A percentile compares a stretch with the other conserved stretches of the same genome.
Conservation (phyloP, 116 monocot genomes). For the Papilionanthe hybrid region DNA sequence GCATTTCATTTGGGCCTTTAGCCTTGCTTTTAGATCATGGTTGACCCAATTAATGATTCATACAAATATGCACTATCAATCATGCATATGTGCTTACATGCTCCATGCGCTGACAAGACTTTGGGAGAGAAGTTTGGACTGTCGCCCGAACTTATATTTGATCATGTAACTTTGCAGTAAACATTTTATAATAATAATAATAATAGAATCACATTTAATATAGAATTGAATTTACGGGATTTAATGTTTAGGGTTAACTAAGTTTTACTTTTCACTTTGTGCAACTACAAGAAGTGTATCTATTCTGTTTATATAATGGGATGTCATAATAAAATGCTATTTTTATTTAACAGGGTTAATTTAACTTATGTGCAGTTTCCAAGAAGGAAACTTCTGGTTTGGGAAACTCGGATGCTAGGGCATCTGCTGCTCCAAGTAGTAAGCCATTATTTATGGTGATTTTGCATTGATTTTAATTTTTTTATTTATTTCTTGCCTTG, state of each 20-base stretch:
- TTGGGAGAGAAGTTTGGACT: no score
- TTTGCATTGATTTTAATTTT: background rate
- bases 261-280: background rate
- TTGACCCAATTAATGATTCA: no score
- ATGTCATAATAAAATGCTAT: background rate
- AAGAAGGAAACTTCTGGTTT: conserved; percentile 3
- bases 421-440: background rate
- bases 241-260: background rate
- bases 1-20: background rate
- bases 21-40: no score
- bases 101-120: no score
- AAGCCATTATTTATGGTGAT: background rate
- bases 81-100: no score
- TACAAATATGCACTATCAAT: background rate
- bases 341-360: conserved; percentile 1
- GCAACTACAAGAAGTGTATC: background rate
- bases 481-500: background rate
- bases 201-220: background rate
- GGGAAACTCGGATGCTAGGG: background rate
- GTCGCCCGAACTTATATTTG: no score
- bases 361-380: background rate
- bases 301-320: background rate
- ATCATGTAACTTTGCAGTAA: no score
- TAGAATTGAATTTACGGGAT: background rate
- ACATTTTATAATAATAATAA: no score